A percentile compares a stretch with the other conserved stretches of the same genome.
These are phyloP conservation scores for Leptographium wingfieldii DNA, from an alignment of 2,329 filamentous ascomycete genomes.

Conservation along the genomic window DNA sequence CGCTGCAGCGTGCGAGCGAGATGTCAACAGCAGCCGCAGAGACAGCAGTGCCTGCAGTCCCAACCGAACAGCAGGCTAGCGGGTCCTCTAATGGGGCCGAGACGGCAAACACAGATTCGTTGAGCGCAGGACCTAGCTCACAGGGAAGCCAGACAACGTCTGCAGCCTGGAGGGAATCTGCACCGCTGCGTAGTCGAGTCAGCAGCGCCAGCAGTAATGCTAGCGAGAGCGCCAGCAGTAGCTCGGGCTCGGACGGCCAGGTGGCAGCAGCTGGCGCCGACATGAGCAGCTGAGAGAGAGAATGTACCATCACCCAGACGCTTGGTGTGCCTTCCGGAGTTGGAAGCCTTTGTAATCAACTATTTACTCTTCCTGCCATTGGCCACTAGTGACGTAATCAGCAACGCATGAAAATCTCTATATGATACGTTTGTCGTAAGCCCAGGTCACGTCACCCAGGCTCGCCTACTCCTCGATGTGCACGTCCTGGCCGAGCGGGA, in stretches of 20 bases:
- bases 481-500: constrained; percentile 14
- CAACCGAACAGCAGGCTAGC: no score
- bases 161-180: constrained; percentile 38
- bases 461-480: constrained; percentile 16
- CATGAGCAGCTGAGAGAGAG: not conserved
- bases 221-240: not conserved
- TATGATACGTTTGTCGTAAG: not conserved
- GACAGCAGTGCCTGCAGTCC: no score
- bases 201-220: not conserved
- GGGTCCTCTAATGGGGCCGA: no score
- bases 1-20: constrained; percentile 37
- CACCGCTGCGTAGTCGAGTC: constrained; percentile 23
- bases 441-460: not conserved
- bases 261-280: not conserved
- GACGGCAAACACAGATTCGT: no score
- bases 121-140: not conserved
- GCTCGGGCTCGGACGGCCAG: not conserved
- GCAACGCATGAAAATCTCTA: not conserved
- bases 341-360: no score
- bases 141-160: not conserved
- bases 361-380: no score
- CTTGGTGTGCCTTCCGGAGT: no score
- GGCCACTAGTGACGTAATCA: no score
- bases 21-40: no score
- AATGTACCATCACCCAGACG: not conserved